Conservation (phyloP, 805 yeast genomes). For the Saturnispora quitensis region DNA sequence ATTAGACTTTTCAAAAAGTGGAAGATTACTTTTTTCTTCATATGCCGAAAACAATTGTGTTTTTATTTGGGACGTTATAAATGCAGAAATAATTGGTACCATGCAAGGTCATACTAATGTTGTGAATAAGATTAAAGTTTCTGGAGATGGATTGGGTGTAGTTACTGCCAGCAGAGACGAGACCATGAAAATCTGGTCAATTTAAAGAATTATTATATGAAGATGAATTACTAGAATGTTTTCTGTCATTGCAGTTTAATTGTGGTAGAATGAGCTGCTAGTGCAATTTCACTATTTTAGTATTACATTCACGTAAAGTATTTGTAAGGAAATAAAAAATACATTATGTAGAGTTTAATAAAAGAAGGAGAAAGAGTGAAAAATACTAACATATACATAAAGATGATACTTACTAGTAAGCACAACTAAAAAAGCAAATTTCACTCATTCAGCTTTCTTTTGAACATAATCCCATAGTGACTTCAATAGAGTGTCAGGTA, state of each 20-base stretch:
- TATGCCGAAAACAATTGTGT: conserved; percentile 64
- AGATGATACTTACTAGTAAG: not conserved
- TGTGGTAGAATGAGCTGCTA: not conserved
- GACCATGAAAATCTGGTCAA: conserved; percentile 58
- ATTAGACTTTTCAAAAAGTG: conserved; percentile 63
- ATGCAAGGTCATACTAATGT: conserved; percentile 57
- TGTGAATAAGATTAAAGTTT: conserved; percentile 52
- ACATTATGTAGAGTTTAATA: not conserved
- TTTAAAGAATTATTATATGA: not conserved
- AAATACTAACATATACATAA: not conserved
- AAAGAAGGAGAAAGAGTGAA: not conserved
- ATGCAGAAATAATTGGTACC: conserved; percentile 53
- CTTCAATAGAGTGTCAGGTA: conserved; percentile 84
- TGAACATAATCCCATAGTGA: conserved; percentile 92
- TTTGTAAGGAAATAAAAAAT: not conserved
- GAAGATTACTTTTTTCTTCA: conserved; percentile 64
- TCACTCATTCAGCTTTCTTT: conserved; percentile 38
- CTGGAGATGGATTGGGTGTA: conserved; percentile 69
- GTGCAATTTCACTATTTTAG: not conserved
- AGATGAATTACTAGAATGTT: not conserved
- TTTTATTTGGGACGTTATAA: conserved; percentile 67
- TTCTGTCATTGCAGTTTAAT: not conserved
- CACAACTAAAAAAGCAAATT: not conserved
- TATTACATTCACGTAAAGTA: not conserved
- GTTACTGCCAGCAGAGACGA: conserved; percentile 79